Base-by-base conservation (phyloP, 2,329 filamentous ascomycete species). In the Phyllosticta paracitricarpa region DNA sequence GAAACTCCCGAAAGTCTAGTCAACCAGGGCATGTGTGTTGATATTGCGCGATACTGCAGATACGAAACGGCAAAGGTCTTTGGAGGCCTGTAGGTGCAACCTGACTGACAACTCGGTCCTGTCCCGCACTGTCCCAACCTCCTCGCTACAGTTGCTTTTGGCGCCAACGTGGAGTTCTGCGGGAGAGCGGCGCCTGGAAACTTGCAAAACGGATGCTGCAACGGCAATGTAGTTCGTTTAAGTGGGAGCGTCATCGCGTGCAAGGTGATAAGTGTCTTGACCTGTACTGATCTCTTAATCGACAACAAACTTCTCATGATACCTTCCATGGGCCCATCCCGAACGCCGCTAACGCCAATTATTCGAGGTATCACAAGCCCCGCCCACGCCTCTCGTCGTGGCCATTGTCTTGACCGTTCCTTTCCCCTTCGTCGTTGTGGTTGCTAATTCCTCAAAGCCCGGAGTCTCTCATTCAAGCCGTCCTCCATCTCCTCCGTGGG, bases 401-500 rank as follows among this genome's bases (percentile, higher is more conserved):
- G 33, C 33, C 33, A 12, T 12, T 10, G 33, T 40, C 33, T 3
- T 40, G 3, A 30, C 28, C 9, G 26, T 28, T 8, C 28, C 10
- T 17, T 40, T 17, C 33, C 14, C 14, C 33, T 40, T 40, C 33
- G 33, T 40, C 10, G 24, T 12, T 3, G 5, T 12, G 10, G 33
- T 10, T 4, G 35, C 58, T 65, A 73, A 57, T 76, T 78, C 68
- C 82, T 76, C 70, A 84, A 68, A 25, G 82, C 82, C 62, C 81
- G 75, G 68, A 84, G 72, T 62, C 82, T 74, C 74, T 84, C 81
- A 3, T 80, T 81, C 66, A 93, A 78, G 28, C 85, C 87, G 70
- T 93, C 89, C 73, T 93, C 89, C 72, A 90, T 86, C 71, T 91
- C 88, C 63, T 89, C 84, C 2, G 87, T 89, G 2, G 87, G 87